These are phyloP conservation scores for Auriscalpium microsporum DNA, from an alignment of 768 basidiomycete species.

Conservation along the genomic window DNA sequence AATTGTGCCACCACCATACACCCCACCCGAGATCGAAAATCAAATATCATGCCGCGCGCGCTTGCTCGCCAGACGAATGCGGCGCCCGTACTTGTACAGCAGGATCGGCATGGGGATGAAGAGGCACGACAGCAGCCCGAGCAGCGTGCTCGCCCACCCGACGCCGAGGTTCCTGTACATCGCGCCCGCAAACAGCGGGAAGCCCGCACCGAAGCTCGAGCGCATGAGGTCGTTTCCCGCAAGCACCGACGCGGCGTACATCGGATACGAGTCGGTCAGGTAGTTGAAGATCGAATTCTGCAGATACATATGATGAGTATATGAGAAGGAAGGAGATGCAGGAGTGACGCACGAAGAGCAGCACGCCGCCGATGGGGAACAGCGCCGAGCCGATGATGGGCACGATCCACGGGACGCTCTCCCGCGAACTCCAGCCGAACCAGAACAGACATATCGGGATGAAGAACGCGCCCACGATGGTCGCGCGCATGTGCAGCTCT, in stretches of 20 bases:
- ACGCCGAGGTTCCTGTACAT: slow-evolving; percentile 17
- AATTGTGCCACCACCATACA: no score
- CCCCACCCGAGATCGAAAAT: background rate
- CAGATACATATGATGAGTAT: background rate
- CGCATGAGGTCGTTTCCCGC: slow-evolving; percentile 24
- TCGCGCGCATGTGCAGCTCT: slow-evolving; percentile 23
- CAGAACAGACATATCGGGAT: slow-evolving; percentile 25
- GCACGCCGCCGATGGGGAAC: slow-evolving; percentile 22
- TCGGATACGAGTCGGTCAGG: slow-evolving; percentile 21
- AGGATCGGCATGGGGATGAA: slow-evolving; percentile 16
- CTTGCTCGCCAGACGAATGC: background rate
- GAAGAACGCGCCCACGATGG: slow-evolving; percentile 23
- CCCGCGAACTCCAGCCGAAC: slow-evolving; percentile 23
- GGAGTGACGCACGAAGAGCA: slow-evolving; percentile 15
- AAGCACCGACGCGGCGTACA: slow-evolving; percentile 22
- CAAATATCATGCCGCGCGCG: slow-evolving; percentile 4
- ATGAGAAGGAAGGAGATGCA: slow-evolving; percentile 22
- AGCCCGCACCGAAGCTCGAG: slow-evolving; percentile 14
- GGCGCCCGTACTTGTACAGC: background rate
- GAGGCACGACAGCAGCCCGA: slow-evolving; percentile 17
- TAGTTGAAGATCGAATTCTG: slow-evolving; percentile 19
- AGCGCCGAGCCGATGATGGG: slow-evolving; percentile 24
- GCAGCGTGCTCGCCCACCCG: slow-evolving; percentile 13
- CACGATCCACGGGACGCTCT: slow-evolving; percentile 24
- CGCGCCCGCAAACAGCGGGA: background rate